These are phyloP conservation scores for Clavispora santaluciae DNA, from an alignment of 805 yeast genomes.

Conservation along the genomic window DNA sequence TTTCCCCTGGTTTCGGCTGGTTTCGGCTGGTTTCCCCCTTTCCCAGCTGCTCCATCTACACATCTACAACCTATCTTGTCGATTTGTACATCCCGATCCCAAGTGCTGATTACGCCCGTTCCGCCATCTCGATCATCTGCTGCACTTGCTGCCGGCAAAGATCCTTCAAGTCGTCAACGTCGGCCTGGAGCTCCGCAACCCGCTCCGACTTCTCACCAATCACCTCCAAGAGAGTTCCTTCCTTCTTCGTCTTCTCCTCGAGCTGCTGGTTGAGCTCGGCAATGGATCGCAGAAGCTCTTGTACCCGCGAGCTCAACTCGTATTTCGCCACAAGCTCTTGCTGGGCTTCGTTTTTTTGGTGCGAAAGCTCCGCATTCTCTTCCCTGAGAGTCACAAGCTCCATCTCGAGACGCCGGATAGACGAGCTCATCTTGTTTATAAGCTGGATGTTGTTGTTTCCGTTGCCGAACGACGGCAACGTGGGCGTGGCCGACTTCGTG, in stretches of 20 bases:
- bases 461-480: conserved; percentile 9
- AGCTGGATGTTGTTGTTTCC: conserved; percentile 47
- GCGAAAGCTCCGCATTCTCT: conserved; percentile 48
- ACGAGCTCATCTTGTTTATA: conserved; percentile 69
- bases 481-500: conserved; percentile 8
- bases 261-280: conserved; percentile 24
- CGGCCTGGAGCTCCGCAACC: conserved; percentile 82
- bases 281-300: conserved; percentile 25
- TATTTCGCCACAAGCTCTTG: conserved; percentile 53
- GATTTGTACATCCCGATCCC: too few species aligned
- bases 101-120: too few species aligned
- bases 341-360: conserved; percentile 63
- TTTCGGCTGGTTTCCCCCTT: too few species aligned
- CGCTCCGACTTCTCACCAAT: conserved; percentile 85
- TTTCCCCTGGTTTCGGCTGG: too few species aligned
- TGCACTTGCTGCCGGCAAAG: conserved; percentile 80
- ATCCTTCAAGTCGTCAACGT: conserved; percentile 83
- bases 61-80: too few species aligned
- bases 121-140: conserved; percentile 47
- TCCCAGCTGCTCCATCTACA: too few species aligned
- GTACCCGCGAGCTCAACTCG: conserved; percentile 24
- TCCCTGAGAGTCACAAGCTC: conserved; percentile 65
- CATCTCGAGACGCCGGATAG: conserved; percentile 72
- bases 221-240: conserved; percentile 58
- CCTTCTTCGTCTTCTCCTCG: conserved; percentile 32